Percentiles rank a stretch among this genome's conserved stretches.
Conservation (phyloP, 352 stramenopile genomes). For the Phytophthora tubulina region DNA sequence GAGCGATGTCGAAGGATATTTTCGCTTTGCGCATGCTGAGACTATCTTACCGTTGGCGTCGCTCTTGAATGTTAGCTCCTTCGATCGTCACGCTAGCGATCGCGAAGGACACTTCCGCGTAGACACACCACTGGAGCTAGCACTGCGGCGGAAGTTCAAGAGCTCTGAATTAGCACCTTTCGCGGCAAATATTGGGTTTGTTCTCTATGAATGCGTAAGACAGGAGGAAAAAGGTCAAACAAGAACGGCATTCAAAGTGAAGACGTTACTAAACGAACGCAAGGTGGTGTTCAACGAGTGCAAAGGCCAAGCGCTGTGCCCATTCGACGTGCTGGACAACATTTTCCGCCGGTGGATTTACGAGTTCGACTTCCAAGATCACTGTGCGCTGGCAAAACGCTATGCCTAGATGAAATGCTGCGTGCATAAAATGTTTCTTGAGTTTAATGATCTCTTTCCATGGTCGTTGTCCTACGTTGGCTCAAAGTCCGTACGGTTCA, state of each 20-base stretch:
- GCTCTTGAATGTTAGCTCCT: slow-evolving; percentile 79
- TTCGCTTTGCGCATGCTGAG: slow-evolving; percentile 89
- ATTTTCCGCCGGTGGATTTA: slow-evolving; percentile 76
- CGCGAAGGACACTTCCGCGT: slow-evolving; percentile 68
- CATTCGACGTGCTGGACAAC: slow-evolving; percentile 60
- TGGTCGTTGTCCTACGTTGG: not conserved
- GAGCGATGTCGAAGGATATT: slow-evolving; percentile 63
- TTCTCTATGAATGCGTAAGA: slow-evolving; percentile 73
- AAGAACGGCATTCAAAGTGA: slow-evolving; percentile 48
- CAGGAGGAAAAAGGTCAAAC: slow-evolving; percentile 4
- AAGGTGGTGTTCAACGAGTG: slow-evolving; percentile 69
- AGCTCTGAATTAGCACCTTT: slow-evolving; percentile 75
- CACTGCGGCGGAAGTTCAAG: slow-evolving; percentile 61
- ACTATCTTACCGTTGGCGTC: slow-evolving; percentile 81
- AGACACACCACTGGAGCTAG: slow-evolving; percentile 62
- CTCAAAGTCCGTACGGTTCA: not conserved
- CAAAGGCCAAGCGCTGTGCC: slow-evolving; percentile 49
- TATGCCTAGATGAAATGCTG: not conserved
- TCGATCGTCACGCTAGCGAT: slow-evolving; percentile 67
- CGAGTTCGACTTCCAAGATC: slow-evolving; percentile 72
- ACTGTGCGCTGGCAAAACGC: slow-evolving; percentile 44
- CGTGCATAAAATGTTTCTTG: slow-evolving; percentile 12
- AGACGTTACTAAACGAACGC: slow-evolving; percentile 75
- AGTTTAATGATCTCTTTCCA: slow-evolving; percentile 8
- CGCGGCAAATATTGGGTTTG: slow-evolving; percentile 84